These are phyloP conservation scores for Mytilinidion resinicola DNA, from an alignment of 495 filamentous ascomycete species.

Conservation along the genomic window DNA sequence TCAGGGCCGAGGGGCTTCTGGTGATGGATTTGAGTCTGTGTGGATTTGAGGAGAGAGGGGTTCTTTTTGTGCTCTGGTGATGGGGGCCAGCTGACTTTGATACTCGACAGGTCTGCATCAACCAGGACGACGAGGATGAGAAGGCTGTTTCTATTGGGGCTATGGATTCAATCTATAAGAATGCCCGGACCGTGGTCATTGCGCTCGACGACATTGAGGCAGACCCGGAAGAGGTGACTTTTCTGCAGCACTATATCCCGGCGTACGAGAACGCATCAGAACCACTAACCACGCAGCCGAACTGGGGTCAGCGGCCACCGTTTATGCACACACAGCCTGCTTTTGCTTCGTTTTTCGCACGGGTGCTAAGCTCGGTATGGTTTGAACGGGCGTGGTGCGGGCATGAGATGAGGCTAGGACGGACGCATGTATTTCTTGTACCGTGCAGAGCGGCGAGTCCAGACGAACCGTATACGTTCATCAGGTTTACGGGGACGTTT, in stretches of 20 bases:
- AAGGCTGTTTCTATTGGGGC: conserved; percentile 31
- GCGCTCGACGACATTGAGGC: conserved; percentile 31
- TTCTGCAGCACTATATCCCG: conserved; percentile 27
- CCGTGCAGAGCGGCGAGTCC: conserved; percentile 14
- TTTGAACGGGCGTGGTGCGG: conserved; percentile 34
- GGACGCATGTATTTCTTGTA: conserved; percentile 30
- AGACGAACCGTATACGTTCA: conserved; percentile 14
- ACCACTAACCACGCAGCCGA: conserved; percentile 12
- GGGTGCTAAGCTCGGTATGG: conserved; percentile 31
- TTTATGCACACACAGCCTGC: conserved; percentile 25
- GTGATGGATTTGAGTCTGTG: too few species aligned
- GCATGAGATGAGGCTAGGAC: conserved; percentile 32
- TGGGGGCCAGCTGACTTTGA: not conserved
- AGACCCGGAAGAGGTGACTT: conserved; percentile 17
- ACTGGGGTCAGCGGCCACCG: conserved; percentile 25
- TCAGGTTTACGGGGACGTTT: conserved; percentile 30
- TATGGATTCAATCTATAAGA: conserved; percentile 35
- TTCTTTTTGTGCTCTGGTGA: too few species aligned
- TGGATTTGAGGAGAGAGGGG: too few species aligned
- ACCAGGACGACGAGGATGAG: conserved; percentile 28
- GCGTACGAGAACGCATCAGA: conserved; percentile 17
- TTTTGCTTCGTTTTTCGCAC: conserved; percentile 24
- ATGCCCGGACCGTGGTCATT: conserved; percentile 30
- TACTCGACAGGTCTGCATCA: conserved; percentile 31
- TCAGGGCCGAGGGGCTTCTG: too few species aligned